Conservation (phyloP, 306 rosid species). For the Acmispon strigosus region DNA sequence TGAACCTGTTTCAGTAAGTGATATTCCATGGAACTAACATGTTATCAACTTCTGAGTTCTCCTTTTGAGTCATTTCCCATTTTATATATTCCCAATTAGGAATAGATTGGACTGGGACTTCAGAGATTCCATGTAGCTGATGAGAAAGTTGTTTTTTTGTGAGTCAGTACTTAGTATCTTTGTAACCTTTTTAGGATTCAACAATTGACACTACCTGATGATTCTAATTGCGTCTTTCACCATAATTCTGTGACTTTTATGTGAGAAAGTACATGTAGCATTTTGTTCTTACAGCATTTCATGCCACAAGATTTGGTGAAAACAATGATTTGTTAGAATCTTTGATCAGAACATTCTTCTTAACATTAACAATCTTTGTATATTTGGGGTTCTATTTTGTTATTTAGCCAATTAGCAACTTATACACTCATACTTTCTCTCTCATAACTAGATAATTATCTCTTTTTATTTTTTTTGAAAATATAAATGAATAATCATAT, state of each 20-base stretch:
- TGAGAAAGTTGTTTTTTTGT: neutral
- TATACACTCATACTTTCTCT: too few relatives aligned
- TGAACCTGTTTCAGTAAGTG: neutral
- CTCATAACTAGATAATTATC: too few relatives aligned
- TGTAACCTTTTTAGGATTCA: neutral
- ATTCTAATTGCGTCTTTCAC: neutral
- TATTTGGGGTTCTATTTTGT: too few relatives aligned
- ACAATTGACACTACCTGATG: neutral
- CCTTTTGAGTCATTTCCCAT: neutral
- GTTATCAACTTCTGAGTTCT: neutral
- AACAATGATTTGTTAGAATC: neutral
- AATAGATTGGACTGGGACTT: too few relatives aligned
- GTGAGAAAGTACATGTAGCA: neutral
- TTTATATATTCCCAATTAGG: too few relatives aligned
- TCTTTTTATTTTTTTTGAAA: too few relatives aligned
- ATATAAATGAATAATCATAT: too few relatives aligned
- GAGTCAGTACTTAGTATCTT: neutral
- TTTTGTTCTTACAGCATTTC: neutral
- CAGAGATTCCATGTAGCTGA: neutral
- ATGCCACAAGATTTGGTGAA: neutral
- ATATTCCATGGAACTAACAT: neutral
- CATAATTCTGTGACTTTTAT: neutral
- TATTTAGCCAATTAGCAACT: too few relatives aligned
- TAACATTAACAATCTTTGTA: too few relatives aligned
- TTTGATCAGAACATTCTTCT: neutral